Conservation (phyloP, 2,329 filamentous ascomycete species). For the Dothistroma septosporum region DNA sequence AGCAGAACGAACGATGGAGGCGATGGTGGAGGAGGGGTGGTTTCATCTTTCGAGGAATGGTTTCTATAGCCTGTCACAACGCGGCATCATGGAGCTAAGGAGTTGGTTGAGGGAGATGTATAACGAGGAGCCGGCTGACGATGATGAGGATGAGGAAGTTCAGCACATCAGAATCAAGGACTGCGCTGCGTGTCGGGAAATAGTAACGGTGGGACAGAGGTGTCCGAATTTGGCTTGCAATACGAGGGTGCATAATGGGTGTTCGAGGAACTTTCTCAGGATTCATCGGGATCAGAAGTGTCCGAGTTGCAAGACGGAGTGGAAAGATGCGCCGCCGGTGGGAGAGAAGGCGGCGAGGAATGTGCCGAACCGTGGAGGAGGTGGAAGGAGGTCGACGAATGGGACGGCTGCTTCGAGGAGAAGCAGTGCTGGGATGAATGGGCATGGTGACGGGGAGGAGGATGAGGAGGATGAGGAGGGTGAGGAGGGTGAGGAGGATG, state of each 20-base stretch:
- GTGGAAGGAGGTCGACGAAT: slow-evolving; percentile 17
- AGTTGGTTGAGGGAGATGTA: slow-evolving; percentile 84
- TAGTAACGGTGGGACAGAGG: slow-evolving; percentile 79
- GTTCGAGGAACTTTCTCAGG: slow-evolving; percentile 68
- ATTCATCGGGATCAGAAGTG: slow-evolving; percentile 58
- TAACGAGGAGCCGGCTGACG: slow-evolving; percentile 63
- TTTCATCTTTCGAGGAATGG: slow-evolving; percentile 67
- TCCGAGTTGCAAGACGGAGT: slow-evolving; percentile 52
- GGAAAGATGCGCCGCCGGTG: slow-evolving; percentile 51
- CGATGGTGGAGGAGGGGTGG: slow-evolving; percentile 76
- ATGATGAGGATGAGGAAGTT: slow-evolving; percentile 38
- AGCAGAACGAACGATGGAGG: slow-evolving; percentile 67
- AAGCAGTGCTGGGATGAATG: slow-evolving; percentile 20
- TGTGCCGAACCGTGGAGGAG: neutral
- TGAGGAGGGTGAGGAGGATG: slow-evolving; percentile 12
- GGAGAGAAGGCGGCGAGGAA: slow-evolving; percentile 48
- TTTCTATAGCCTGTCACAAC: slow-evolving; percentile 71
- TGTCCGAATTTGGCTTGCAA: slow-evolving; percentile 66
- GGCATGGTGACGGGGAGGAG: slow-evolving; percentile 15
- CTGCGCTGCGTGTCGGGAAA: slow-evolving; percentile 83
- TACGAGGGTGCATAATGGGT: slow-evolving; percentile 71
- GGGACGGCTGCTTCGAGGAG: slow-evolving; percentile 13
- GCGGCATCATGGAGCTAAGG: slow-evolving; percentile 78
- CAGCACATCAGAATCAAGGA: slow-evolving; percentile 71
- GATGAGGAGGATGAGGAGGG: neutral